Percentiles rank a stretch among this genome's conserved stretches.
Evolutionary conservation across 2,329 filamentous ascomycete species (phyloP).

Genomic region (Rhexocercosporidium sp.): DNA sequence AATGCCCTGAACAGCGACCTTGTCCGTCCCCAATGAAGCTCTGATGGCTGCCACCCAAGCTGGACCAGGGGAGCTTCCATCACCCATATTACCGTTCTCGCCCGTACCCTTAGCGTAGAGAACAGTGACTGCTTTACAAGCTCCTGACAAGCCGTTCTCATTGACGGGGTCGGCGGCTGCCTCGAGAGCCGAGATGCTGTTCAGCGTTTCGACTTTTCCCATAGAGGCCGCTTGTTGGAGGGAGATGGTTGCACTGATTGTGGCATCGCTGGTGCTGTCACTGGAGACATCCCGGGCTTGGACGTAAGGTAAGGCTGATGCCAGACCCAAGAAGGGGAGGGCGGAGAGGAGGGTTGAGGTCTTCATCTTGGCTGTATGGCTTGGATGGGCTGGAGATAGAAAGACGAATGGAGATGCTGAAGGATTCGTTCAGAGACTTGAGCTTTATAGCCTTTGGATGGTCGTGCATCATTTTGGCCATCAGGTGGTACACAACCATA

Average conservation of each 20-base stretch:
- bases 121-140: constrained; percentile 14
- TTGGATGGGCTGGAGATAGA: not conserved
- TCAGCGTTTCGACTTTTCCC: not conserved
- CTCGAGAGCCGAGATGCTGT: not conserved
- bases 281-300: not conserved
- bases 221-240: not conserved
- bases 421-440: not conserved
- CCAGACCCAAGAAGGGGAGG: not conserved
- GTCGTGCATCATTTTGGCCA: not conserved
- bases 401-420: not conserved
- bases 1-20: constrained; percentile 13
- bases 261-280: too few species aligned
- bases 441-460: not conserved
- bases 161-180: not conserved
- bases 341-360: not conserved
- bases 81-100: constrained; percentile 13
- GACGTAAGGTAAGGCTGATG: not conserved
- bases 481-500: not conserved
- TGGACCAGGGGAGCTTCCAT: constrained; percentile 9
- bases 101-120: constrained; percentile 13
- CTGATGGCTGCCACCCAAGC: constrained; percentile 1
- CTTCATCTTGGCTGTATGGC: not conserved
- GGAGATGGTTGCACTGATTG: not conserved
- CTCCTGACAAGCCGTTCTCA: not conserved
- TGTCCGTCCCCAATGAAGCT: not conserved